phyloP scores from a whole-genome alignment of 116 monocot genomes.

The Papilionanthe hybrid region DNA sequence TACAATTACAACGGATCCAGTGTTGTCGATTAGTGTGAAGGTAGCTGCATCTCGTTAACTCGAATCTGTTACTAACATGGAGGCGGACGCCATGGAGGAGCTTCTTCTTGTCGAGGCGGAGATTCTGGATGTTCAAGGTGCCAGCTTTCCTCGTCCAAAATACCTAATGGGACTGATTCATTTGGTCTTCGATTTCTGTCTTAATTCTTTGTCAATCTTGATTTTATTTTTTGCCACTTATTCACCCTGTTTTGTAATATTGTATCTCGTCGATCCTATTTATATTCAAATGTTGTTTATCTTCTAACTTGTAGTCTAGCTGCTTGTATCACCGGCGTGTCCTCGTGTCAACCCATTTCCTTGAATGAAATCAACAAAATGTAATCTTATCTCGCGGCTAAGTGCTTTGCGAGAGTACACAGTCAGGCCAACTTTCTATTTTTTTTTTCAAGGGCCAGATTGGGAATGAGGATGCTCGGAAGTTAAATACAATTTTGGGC shows the following conservation, averaged over 20 bases:
- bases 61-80: slow-evolving; percentile 25
- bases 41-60: neutral
- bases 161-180: neutral
- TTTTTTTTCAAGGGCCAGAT: neutral
- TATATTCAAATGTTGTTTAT: neutral
- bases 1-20: too few species aligned
- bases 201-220: neutral
- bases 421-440: neutral
- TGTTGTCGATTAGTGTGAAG: too few species aligned
- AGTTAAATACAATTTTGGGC: neutral
- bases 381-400: neutral
- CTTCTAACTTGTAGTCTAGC: neutral
- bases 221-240: neutral
- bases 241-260: neutral
- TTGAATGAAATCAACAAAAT: neutral
- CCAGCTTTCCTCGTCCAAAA: neutral
- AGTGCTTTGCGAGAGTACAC: neutral
- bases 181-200: neutral
- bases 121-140: slow-evolving; percentile 82
- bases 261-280: neutral
- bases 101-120: slow-evolving; percentile 80
- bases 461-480: neutral
- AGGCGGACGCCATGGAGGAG: slow-evolving; percentile 52
- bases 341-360: neutral
- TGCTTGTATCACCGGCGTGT: neutral